phyloP scores from a whole-genome alignment of 371 early-diverging fungal species.

The Apophysomyces sp. region DNA sequence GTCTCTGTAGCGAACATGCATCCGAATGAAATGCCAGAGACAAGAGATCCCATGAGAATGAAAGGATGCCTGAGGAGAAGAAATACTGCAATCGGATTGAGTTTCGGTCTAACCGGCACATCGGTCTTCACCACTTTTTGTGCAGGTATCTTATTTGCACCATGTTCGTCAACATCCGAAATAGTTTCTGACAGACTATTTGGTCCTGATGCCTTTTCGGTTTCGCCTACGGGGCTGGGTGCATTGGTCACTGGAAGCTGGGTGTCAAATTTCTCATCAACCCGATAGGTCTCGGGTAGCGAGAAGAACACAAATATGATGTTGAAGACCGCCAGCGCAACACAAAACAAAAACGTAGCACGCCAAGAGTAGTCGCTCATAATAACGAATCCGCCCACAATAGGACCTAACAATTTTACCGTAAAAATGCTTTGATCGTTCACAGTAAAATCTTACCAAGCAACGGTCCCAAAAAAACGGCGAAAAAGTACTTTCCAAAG shows the following conservation, averaged over 20 bases:
- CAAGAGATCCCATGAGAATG: constrained; percentile 42
- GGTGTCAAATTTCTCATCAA: constrained; percentile 18
- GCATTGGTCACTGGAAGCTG: not conserved
- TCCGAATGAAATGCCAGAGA: constrained; percentile 52
- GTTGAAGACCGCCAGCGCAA: constrained; percentile 49
- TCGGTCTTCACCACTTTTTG: not conserved
- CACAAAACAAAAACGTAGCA: constrained; percentile 63
- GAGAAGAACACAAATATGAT: constrained; percentile 46
- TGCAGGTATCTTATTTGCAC: not conserved
- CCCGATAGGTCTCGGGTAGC: constrained; percentile 66
- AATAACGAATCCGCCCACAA: constrained; percentile 39
- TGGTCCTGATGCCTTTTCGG: not conserved
- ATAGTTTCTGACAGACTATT: not conserved
- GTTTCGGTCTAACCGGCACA: not conserved
- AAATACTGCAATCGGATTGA: constrained; percentile 32
- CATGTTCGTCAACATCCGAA: not conserved
- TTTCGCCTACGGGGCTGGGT: not conserved
- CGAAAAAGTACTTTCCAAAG: constrained; percentile 51
- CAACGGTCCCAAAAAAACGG: constrained; percentile 54
- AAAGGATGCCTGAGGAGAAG: constrained; percentile 46
- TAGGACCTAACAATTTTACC: constrained; percentile 42
- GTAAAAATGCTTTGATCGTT: constrained; percentile 24
- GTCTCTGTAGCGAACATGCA: constrained; percentile 49
- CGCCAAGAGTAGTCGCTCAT: constrained; percentile 50
- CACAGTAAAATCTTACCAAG: constrained; percentile 13